Evolutionary conservation across 352 stramenopile species (phyloP), one percentile per base, ranked within the genome.

Genomic region (Phytopythium delawarense): DNA sequence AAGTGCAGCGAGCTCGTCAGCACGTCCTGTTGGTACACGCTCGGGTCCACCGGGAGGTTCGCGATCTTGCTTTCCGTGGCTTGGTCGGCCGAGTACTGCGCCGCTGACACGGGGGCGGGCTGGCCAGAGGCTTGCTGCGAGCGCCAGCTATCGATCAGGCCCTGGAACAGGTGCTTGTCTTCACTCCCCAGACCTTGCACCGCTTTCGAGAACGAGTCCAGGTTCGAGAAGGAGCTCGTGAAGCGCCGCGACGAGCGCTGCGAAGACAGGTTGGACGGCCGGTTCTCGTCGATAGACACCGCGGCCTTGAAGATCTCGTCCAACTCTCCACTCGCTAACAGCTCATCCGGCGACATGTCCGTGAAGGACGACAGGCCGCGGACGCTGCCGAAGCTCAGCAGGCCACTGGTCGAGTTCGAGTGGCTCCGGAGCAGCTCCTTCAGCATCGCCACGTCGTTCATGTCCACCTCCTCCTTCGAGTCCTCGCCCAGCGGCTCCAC

Each of bases 271-370:
- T 67, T 65, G 7, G 65, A 58, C 23, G 64, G 46, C 20, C 49
- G 61, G 20, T 89, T 88, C 44, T 79, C 75, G 49, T 75, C 81
- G 61, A 92, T 82, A 28, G 79, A 92, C 25, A 91, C 71, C 0
- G 81, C 77, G 4, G 81, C 75, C 25, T 75, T 74, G 39, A 92
- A 79, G 72, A 92, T 91, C 59, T 92, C 84, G 50, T 92, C 84
- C 44, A 92, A 69, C 67, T 92, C 84, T 6, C 84, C 84, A 71
- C 84, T 92, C 5, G 78, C 84, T 21, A 92, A 71, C 32, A 92
- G 59, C 34, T 91, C 84, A 35, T 92, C 84, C 0, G 84, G 84
- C 32, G 81, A 91, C 74, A 92, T 86, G 45, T 92, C 84, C 7
- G 76, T 71, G 51, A 91, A 79, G 42, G 84, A 91, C 40, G 66